Base-by-base conservation (phyloP, 2,329 filamentous ascomycete species). In the Cercospora berteroae region DNA sequence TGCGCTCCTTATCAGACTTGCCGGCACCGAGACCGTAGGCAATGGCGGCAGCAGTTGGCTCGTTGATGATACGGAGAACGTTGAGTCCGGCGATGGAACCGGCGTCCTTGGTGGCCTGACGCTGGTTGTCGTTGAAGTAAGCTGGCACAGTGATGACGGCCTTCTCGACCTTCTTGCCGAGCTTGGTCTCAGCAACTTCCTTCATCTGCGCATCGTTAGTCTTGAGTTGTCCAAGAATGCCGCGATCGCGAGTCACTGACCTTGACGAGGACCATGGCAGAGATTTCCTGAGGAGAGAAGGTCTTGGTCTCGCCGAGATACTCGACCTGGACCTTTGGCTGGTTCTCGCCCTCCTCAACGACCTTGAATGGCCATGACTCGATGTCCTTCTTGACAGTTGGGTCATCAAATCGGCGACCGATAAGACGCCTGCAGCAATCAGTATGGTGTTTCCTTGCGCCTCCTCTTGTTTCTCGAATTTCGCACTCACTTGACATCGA, bases 81-180 rank as follows among this genome's bases (percentile, higher is more conserved):
- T 98, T 97, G 72, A 99, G 90, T 77, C 94, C 95, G 78, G 94
- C 86, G 80, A 99, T 99, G 81, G 94, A 91, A 90, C 95, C 95
- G 74, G 95, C 95, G 80, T 98, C 95, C 90, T 98, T 98, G 85
- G 95, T 99, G 74, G 95, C 92, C 85, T 98, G 95, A 85, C 95
- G 91, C 87, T 99, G 95, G 88, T 96, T 97, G 89, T 99, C 95
- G 88, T 98, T 98, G 92, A 99, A 99, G 89, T 99, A 99, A 80
- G 95, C 95, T 67, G 95, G 95, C 67, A 98, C 95, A 71, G 95
- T 99, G 83, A 99, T 94, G 81, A 99, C 95, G 73, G 95, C 95
- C 89, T 98, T 98, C 85, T 95, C 90, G 78, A 98, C 94, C 87
- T 95, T 96, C 90, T 96, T 97, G 83, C 93, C 95, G 77, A 99